Base-by-base conservation (phyloP, 2,329 filamentous ascomycete genomes). In the Trichoderma endophyticum region DNA sequence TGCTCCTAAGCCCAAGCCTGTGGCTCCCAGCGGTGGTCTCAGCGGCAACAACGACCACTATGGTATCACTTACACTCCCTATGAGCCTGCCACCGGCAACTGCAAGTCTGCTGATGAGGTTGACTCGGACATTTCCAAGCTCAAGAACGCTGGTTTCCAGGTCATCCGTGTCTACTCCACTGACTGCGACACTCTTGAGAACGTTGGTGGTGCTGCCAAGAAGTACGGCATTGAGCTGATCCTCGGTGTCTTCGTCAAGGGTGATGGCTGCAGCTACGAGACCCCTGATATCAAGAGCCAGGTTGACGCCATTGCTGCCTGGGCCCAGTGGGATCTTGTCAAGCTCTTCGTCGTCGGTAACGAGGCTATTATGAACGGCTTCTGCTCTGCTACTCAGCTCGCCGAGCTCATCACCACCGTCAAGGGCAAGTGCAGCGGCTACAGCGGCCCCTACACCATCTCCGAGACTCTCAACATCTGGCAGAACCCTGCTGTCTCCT, bases 301-400 rank as follows among this genome's bases (percentile, higher is more conserved):
- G 87, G 87, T 98, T 73, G 83, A 86, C 36, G 88, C 89, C 73
- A 92, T 98, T 81, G 86, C 89, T 82, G 77, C 81, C 73, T 97
- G 94, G 90, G 88, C 83, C 74, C 83, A 92, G 82, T 97, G 91
- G 90, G 87, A 90, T 73, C 81, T 93, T 64, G 91, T 97, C 76
- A 88, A 92, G 80, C 89, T 97, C 77, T 86, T 97, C 75, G 92
- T 96, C 36, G 88, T 97, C 76, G 95, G 94, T 83, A 98, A 98
- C 87, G 95, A 98, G 88, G 91, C 92, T 76, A 84, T 97, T 81
- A 92, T 93, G 86, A 90, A 92, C 84, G 87, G 88, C 74, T 91
- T 87, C 87, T 89, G 87, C 84, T 83, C 87, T 70, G 88, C 91
- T 43, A 67, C 78, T 36, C 84, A 91, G 78, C 92, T 98, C 70